These are phyloP conservation scores for Leptodontidium sp. DNA, from an alignment of 2,329 filamentous ascomycete genomes.

Conservation along the genomic window DNA sequence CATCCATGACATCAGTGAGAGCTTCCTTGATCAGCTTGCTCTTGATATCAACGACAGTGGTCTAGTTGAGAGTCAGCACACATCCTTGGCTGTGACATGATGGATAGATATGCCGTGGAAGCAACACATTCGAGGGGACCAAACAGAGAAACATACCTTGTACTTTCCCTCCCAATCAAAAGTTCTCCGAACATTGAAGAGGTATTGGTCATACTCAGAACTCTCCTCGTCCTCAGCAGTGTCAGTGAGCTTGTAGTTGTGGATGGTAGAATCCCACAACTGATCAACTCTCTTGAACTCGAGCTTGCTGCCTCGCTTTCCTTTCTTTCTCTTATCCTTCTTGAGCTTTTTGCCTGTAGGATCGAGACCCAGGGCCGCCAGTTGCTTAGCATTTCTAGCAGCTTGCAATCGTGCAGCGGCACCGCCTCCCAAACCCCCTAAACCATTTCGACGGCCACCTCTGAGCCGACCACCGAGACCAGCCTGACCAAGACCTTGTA, in stretches of 20 bases:
- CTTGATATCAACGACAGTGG: constrained; percentile 83
- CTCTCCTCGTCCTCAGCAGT: constrained; percentile 68
- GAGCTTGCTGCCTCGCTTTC: constrained; percentile 58
- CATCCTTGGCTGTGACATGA: neutral
- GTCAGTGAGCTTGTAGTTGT: constrained; percentile 74
- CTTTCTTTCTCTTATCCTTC: constrained; percentile 51
- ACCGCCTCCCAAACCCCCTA: constrained; percentile 22
- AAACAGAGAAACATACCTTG: constrained; percentile 46
- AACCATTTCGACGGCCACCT: constrained; percentile 12
- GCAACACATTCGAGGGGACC: neutral
- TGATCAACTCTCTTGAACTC: constrained; percentile 76
- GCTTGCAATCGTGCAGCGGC: constrained; percentile 35
- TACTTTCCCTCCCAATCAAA: constrained; percentile 90
- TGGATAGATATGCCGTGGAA: neutral
- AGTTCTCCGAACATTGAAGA: constrained; percentile 83
- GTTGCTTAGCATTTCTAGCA: constrained; percentile 38
- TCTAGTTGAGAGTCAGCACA: constrained; percentile 37
- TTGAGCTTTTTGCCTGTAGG: constrained; percentile 45
- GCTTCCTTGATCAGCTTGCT: constrained; percentile 79
- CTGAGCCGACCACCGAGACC: constrained; percentile 23
- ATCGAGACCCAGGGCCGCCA: constrained; percentile 40
- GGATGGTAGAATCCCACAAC: constrained; percentile 63
- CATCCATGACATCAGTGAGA: constrained; percentile 75
- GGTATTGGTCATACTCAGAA: constrained; percentile 77
- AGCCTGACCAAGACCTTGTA: constrained; percentile 32